Evolutionary conservation across 2,329 filamentous ascomycete species (phyloP).

Genomic region (Eutypella sp.): DNA sequence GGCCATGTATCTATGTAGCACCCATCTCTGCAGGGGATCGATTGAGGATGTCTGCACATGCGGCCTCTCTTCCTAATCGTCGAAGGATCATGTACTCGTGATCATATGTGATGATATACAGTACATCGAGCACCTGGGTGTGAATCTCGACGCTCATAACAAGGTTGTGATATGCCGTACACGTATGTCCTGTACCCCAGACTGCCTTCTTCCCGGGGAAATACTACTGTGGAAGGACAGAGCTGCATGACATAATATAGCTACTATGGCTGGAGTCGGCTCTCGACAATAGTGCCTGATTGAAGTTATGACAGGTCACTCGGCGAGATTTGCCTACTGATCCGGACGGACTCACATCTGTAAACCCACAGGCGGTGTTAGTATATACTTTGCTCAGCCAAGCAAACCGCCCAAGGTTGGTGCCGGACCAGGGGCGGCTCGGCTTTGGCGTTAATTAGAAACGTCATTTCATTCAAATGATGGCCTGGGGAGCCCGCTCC

Average conservation of each 20-base stretch:
- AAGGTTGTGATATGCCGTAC: neutral
- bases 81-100: neutral
- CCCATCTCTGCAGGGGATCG: neutral
- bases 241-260: neutral
- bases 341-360: neutral
- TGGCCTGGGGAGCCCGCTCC: neutral
- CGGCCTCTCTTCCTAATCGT: neutral
- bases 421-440: too few relatives aligned
- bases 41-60: neutral
- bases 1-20: neutral
- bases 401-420: too few relatives aligned
- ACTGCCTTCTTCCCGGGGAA: neutral
- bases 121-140: neutral
- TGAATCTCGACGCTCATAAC: neutral
- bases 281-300: neutral
- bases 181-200: conserved; percentile 1
- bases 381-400: too few relatives aligned
- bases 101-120: neutral
- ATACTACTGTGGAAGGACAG: neutral
- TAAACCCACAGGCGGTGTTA: too few relatives aligned
- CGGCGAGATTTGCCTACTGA: conserved; percentile 1
- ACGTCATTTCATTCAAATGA: neutral
- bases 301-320: neutral
- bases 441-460: too few relatives aligned
- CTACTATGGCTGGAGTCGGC: neutral